Conservation (phyloP, 2,329 filamentous ascomycete genomes). For the Fusarium brachygibbosum region DNA sequence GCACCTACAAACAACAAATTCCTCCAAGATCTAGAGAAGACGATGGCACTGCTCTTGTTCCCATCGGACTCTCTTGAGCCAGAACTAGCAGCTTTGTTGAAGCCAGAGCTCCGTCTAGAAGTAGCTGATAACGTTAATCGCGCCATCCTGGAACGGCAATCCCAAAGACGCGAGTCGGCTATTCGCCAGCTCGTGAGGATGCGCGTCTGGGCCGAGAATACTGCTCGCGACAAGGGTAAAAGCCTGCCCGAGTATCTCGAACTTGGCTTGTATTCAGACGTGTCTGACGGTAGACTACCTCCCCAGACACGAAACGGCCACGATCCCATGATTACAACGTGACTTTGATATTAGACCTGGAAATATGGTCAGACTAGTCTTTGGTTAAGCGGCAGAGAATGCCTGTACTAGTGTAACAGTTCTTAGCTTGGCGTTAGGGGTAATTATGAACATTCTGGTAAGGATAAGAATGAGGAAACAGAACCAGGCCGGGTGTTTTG, state of each 20-base stretch:
- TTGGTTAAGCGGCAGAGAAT: conserved; percentile 36
- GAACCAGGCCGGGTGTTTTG: conserved; percentile 36
- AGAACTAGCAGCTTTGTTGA: conserved; percentile 79
- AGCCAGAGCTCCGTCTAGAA: conserved; percentile 81
- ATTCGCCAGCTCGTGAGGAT: conserved; percentile 85
- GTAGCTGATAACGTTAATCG: conserved; percentile 93
- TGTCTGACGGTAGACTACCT: conserved; percentile 47
- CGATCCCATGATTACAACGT: conserved; percentile 68
- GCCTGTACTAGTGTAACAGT: conserved; percentile 16
- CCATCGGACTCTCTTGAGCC: conserved; percentile 83
- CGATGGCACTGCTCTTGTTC: conserved; percentile 93
- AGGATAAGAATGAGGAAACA: conserved; percentile 33
- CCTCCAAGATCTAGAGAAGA: conserved; percentile 87
- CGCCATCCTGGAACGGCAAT: conserved; percentile 82
- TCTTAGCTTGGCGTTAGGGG: conserved; percentile 44
- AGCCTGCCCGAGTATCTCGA: conserved; percentile 54
- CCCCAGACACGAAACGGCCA: conserved; percentile 57
- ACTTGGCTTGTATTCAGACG: conserved; percentile 56
- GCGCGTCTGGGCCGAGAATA: conserved; percentile 85
- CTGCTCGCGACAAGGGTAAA: conserved; percentile 59
- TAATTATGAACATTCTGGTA: conserved; percentile 28
- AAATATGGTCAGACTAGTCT: conserved; percentile 28
- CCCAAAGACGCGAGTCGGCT: conserved; percentile 80
- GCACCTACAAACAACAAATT: conserved; percentile 86
- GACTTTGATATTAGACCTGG: conserved; percentile 37